Evolutionary conservation across 2,329 filamentous ascomycete genomes (phyloP).

Genomic region (Beauveria sp.): DNA sequence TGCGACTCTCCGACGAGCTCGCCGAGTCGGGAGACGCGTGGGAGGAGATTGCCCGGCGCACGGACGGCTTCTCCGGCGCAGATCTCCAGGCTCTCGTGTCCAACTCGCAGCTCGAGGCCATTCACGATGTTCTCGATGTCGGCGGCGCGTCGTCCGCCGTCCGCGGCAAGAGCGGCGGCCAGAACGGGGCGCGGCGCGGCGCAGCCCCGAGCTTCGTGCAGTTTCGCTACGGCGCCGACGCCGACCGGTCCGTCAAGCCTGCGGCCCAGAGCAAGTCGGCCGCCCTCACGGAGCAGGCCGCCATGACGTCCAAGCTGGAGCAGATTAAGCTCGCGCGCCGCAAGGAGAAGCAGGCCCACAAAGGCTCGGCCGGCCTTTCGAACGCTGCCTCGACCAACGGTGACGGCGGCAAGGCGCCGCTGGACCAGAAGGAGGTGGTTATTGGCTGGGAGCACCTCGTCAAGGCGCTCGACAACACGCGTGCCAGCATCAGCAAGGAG

Average conservation of each 20-base stretch:
- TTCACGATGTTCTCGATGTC: conserved; percentile 73
- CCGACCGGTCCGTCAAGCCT: conserved; percentile 33
- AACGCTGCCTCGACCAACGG: conserved; percentile 11
- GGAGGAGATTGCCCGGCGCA: conserved; percentile 67
- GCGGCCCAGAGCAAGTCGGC: conserved; percentile 43
- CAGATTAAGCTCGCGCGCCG: conserved; percentile 66
- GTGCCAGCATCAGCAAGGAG: conserved; percentile 72
- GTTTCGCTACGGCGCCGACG: conserved; percentile 68
- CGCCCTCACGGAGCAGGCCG: conserved; percentile 65
- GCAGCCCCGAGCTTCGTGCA: conserved; percentile 59
- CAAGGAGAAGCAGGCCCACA: conserved; percentile 27
- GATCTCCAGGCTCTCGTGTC: conserved; percentile 93
- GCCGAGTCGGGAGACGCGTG: conserved; percentile 48
- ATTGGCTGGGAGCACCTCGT: conserved; percentile 80
- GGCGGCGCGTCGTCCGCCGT: conserved; percentile 32
- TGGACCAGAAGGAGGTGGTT: conserved; percentile 58
- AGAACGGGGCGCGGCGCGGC: conserved; percentile 21
- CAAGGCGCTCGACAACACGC: conserved; percentile 66
- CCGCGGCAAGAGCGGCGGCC: conserved; percentile 28
- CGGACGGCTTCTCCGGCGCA: conserved; percentile 87
- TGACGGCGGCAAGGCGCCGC: conserved; percentile 22
- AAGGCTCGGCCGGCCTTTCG: conserved; percentile 13
- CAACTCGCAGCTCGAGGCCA: conserved; percentile 93
- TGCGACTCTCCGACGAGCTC: conserved; percentile 64
- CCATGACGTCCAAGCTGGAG: conserved; percentile 74